Evolutionary conservation across 2,329 filamentous ascomycete species (phyloP).

Genomic region (Ploettnerulaceae sp.): DNA sequence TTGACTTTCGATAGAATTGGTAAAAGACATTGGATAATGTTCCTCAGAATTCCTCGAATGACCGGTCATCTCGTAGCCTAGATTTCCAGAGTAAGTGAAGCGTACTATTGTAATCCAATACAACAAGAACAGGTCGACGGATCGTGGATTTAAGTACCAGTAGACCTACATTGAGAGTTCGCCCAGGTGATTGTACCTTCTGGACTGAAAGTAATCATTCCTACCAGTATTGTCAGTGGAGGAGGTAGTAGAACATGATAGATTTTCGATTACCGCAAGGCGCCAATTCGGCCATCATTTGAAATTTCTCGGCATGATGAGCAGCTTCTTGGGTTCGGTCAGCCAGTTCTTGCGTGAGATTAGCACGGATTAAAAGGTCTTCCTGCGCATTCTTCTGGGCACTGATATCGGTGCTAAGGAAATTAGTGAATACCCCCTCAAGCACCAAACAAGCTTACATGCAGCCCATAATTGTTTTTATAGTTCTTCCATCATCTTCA

Average conservation of each 20-base stretch:
- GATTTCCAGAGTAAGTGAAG: neutral
- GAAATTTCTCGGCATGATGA: slow-evolving; percentile 23
- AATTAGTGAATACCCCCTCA: neutral
- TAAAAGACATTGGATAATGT: slow-evolving; percentile 58
- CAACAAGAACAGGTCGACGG: neutral
- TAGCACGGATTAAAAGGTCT: slow-evolving; percentile 18
- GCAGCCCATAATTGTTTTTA: slow-evolving; percentile 27
- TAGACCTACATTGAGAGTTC: slow-evolving; percentile 24
- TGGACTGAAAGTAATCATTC: slow-evolving; percentile 23
- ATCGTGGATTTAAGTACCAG: neutral
- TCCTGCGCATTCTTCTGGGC: slow-evolving; percentile 22
- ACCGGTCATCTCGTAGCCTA: slow-evolving; percentile 59
- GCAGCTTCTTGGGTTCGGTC: slow-evolving; percentile 23
- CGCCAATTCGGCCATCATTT: slow-evolving; percentile 24
- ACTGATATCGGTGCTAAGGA: slow-evolving; percentile 22
- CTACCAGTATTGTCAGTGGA: neutral
- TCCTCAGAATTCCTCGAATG: slow-evolving; percentile 50
- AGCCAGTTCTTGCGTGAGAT: slow-evolving; percentile 21
- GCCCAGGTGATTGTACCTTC: slow-evolving; percentile 26
- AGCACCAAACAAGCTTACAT: slow-evolving; percentile 13
- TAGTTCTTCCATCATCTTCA: slow-evolving; percentile 19
- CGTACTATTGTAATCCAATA: neutral
- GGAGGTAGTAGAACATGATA: neutral
- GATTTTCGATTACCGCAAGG: slow-evolving; percentile 18
- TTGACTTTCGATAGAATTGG: slow-evolving; percentile 62